Conservation (phyloP, 148 eudicot species). For the Fagopyrum esculentum region DNA sequence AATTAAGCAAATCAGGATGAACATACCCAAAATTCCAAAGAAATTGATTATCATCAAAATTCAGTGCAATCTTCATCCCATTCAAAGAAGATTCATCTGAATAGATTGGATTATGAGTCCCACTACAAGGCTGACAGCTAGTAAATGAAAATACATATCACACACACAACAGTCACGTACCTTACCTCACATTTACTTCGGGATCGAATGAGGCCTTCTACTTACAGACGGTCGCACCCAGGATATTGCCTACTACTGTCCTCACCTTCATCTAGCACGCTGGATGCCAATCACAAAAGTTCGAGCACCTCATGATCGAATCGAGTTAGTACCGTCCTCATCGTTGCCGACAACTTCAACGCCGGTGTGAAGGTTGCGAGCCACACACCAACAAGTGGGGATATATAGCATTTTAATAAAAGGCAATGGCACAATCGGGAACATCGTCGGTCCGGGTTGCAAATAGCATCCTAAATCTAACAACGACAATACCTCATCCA, state of each 20-base stretch:
- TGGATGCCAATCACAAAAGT: too few relatives aligned
- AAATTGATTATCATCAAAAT: constrained; percentile 84
- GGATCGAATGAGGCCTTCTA: too few relatives aligned
- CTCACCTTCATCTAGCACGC: too few relatives aligned
- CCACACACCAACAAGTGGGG: background rate
- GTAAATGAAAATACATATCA: constrained; percentile 23
- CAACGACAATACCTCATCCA: background rate
- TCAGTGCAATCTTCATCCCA: constrained; percentile 65
- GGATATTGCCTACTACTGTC: too few relatives aligned
- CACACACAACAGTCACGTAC: too few relatives aligned
- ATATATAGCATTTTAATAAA: background rate
- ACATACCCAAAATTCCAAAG: constrained; percentile 59
- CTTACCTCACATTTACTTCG: too few relatives aligned
- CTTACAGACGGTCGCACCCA: too few relatives aligned
- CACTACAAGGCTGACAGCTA: constrained; percentile 69
- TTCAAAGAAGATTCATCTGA: constrained; percentile 38
- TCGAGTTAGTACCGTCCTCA: too few relatives aligned
- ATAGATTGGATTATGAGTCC: constrained; percentile 4
- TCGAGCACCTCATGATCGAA: too few relatives aligned
- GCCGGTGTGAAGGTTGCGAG: too few relatives aligned
- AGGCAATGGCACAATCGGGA: background rate
- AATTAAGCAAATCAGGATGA: constrained; percentile 21
- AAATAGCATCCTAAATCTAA: background rate
- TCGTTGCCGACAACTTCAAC: too few relatives aligned
- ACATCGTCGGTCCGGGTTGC: background rate